Base-by-base conservation (phyloP, 2,329 filamentous ascomycete genomes). In the Chrysosporium queenslandicum region DNA sequence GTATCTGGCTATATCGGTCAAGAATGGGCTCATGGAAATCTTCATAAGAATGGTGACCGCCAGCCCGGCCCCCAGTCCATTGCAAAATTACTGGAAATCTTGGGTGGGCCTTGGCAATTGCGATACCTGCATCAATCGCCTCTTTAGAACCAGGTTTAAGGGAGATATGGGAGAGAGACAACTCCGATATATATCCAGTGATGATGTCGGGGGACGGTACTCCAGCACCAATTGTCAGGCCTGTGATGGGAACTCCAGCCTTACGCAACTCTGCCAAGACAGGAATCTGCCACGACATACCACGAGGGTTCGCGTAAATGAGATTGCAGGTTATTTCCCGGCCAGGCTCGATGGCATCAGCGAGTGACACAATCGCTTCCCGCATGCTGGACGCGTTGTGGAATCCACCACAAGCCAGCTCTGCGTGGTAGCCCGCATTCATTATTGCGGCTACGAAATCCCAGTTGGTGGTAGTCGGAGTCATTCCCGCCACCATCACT, bases 71-170 rank as follows among this genome's bases (percentile, higher is more conserved):
- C 65, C 90, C 90, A 55, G 90, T 96, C 90, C 90, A 96, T 71
- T 96, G 90, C 57, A 95, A 74, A 50, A 95, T 82, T 50, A 95
- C 80, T 16, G 90, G 90, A 77, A 95, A 95, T 23, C 80, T 83
- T 1, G 89, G 88, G 67, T 95, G 91, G n/a, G 87, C 87, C 71
- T 87, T 91, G 58, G 90, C 89, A 63, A 95, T 90, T 69, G 92
- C 92, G 71, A 96, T 84, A 54, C 92, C 87, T 27, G 85, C 76
- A 66, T 94, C 87, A 57, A 96, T 94, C 1, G 86, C 87, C 57
- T 94, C 87, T 42, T 85, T 77, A 12, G 89, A 94, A 55, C 90
- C 89, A 29, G 90, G 90, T 76, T 96, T 96, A 79, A 95, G 94
- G 25, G 83, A 77, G 60, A 96, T 94, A 69, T 95, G 88, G 75